Base-by-base conservation (phyloP, 148 eudicot species). In the Persicaria tinctoria region DNA sequence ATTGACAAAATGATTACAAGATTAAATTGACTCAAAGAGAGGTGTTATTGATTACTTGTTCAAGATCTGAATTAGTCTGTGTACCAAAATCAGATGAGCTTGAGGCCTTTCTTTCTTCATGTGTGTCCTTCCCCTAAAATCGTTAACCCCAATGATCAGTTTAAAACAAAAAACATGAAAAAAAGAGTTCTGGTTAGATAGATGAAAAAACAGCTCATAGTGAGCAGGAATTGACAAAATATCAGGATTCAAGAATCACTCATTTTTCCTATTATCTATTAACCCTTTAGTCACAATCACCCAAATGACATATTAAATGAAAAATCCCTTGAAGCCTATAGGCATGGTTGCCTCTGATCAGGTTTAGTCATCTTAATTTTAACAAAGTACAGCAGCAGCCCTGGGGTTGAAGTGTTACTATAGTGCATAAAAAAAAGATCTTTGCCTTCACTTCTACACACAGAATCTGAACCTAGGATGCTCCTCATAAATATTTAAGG, bases 121-220 rank as follows among this genome's bases (percentile, higher is more conserved):
- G 78, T 47, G 76, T 79, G 11, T 83, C 86, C 38, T 72, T 76
- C 75, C 76, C 85, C 92, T 89, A 77, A 11, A 77, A 71, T 75
- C 51, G 45, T 17, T 1, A 14, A 49, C 16, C 32, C 64, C 32
- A 59, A 41, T 8, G 18, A 62, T 38, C 46, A 66, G 48, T 44
- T 41, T 41, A 66, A 44, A 8, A 41, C 70, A 56, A 18, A 77
- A 16, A 79, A 51, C 51, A 59, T 71, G 63, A 76, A 23, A 69
- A 68, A 51, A 78, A 11, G 27, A 18, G 9, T 70, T 75, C 60
- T 23, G 45, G 32, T 23, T 27, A 62, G 68, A 23, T 1, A 27
- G 3, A 64, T 50, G 9, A 12, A 50, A 50, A 50, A 50, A 50
- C 12, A 50, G 1, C 6, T 50, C 53, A 50, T 50, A 8, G 53